Evolutionary conservation across 306 rosid species (phyloP).

Genomic region (Vigna unguiculata): DNA sequence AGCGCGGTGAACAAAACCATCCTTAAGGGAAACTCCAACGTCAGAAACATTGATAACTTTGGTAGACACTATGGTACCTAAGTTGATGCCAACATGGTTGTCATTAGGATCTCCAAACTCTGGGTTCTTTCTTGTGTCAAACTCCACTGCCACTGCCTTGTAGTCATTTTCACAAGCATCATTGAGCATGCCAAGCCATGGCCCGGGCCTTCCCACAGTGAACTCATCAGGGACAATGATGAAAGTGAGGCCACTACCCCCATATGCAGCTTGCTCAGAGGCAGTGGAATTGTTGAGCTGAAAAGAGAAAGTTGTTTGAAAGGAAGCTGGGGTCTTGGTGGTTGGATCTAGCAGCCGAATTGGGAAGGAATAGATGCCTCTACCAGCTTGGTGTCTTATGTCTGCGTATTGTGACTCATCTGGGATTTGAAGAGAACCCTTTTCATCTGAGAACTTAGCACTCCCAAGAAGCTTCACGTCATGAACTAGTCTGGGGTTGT

Average conservation of each 20-base stretch:
- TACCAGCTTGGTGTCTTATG: conserved; percentile 70
- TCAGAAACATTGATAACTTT: conserved; percentile 65
- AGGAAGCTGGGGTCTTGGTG: conserved; percentile 70
- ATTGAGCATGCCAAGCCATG: conserved; percentile 87
- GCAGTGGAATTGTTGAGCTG: conserved; percentile 54
- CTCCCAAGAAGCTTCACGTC: conserved; percentile 80
- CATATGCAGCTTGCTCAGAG: conserved; percentile 34
- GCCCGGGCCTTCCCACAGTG: conserved; percentile 83
- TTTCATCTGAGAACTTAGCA: conserved; percentile 62
- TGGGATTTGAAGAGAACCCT: conserved; percentile 67
- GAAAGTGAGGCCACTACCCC: conserved; percentile 81
- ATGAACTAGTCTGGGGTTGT: conserved; percentile 53
- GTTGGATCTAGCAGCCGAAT: conserved; percentile 69
- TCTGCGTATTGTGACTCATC: conserved; percentile 56
- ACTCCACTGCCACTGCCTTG: conserved; percentile 71
- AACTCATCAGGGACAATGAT: conserved; percentile 85
- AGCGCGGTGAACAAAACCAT: conserved; percentile 54
- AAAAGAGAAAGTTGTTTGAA: conserved; percentile 68
- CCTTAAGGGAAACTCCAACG: conserved; percentile 56
- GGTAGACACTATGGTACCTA: conserved; percentile 67
- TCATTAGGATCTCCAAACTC: conserved; percentile 83
- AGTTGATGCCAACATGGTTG: conserved; percentile 77
- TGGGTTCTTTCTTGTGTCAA: conserved; percentile 67
- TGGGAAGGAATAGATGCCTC: conserved; percentile 73
- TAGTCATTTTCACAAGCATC: conserved; percentile 76